Conservation (phyloP, 2,329 filamentous ascomycete genomes). For the Fusarium paranaense region DNA sequence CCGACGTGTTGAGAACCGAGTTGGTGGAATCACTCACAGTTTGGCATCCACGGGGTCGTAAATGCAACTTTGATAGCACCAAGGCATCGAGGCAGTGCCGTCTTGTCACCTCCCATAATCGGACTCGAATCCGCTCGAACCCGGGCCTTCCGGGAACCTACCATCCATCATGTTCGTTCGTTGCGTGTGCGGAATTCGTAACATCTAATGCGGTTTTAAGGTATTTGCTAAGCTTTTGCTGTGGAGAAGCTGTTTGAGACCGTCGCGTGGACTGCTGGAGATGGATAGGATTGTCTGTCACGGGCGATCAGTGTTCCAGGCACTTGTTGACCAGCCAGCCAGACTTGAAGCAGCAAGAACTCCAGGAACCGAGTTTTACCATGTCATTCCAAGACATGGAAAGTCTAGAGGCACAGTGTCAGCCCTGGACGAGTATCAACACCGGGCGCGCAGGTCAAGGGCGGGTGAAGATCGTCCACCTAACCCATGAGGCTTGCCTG, state of each 20-base stretch:
- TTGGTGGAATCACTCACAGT: not conserved
- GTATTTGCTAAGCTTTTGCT: slow-evolving; percentile 36
- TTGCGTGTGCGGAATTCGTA: not conserved
- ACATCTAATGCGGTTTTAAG: slow-evolving; percentile 8
- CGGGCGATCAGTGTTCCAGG: not conserved
- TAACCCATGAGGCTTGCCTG: not conserved
- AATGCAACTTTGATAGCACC: not conserved
- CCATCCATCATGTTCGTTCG: not conserved
- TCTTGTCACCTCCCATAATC: not conserved
- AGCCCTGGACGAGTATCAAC: not conserved
- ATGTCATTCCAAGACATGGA: not conserved
- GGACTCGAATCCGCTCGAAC: not conserved
- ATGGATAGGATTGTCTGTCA: not conserved
- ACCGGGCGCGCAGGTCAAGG: not conserved
- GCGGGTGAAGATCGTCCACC: not conserved
- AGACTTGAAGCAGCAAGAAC: not conserved
- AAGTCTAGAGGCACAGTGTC: not conserved
- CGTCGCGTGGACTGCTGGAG: slow-evolving; percentile 7
- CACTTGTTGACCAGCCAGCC: slow-evolving; percentile 9
- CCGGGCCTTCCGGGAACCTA: not conserved
- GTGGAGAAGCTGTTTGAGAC: slow-evolving; percentile 37
- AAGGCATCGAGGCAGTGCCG: not conserved
- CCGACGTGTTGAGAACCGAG: not conserved
- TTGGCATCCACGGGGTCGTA: slow-evolving; percentile 8
- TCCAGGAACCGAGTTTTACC: not conserved